These are phyloP conservation scores for Zymoseptoria crescenta DNA, from an alignment of 2,329 filamentous ascomycete genomes.

Conservation along the genomic window DNA sequence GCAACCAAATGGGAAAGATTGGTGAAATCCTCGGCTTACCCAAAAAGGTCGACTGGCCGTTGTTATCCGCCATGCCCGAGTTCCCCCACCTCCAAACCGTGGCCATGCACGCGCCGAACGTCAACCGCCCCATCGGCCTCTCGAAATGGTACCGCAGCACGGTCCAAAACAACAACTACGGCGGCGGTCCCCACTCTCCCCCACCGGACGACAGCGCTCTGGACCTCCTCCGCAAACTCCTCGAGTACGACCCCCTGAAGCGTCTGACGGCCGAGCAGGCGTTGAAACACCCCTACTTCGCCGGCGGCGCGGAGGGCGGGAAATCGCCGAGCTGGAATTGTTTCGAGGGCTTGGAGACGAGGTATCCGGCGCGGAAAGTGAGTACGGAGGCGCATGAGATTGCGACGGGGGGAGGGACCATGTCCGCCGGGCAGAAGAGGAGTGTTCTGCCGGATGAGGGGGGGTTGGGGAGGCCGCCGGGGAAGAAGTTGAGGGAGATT, in stretches of 20 bases:
- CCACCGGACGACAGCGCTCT: constrained; percentile 60
- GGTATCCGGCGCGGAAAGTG: constrained; percentile 84
- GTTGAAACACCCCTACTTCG: constrained; percentile 86
- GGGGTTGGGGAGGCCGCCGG: constrained; percentile 44
- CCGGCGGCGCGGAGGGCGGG: constrained; percentile 11
- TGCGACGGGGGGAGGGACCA: constrained; percentile 73
- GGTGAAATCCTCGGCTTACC: constrained; percentile 92
- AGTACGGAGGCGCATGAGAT: constrained; percentile 96
- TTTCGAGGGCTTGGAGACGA: constrained; percentile 79
- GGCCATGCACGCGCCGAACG: constrained; percentile 40
- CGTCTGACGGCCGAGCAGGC: constrained; percentile 81
- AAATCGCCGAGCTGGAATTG: constrained; percentile 63
- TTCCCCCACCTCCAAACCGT: constrained; percentile 43
- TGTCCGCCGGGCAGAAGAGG: constrained; percentile 86
- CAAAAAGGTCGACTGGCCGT: constrained; percentile 79
- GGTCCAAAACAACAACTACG: constrained; percentile 41
- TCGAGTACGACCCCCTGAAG: constrained; percentile 89
- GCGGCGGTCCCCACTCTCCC: constrained; percentile 27
- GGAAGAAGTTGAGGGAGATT: constrained; percentile 47
- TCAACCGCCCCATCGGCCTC: constrained; percentile 50
- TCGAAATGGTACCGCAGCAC: constrained; percentile 57
- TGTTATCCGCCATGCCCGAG: constrained; percentile 79
- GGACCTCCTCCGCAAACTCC: constrained; percentile 68
- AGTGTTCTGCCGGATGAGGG: constrained; percentile 77
- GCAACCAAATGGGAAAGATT: constrained; percentile 98